phyloP scores from a whole-genome alignment of 2,329 filamentous ascomycete genomes.

The Talaromyces sp. region DNA sequence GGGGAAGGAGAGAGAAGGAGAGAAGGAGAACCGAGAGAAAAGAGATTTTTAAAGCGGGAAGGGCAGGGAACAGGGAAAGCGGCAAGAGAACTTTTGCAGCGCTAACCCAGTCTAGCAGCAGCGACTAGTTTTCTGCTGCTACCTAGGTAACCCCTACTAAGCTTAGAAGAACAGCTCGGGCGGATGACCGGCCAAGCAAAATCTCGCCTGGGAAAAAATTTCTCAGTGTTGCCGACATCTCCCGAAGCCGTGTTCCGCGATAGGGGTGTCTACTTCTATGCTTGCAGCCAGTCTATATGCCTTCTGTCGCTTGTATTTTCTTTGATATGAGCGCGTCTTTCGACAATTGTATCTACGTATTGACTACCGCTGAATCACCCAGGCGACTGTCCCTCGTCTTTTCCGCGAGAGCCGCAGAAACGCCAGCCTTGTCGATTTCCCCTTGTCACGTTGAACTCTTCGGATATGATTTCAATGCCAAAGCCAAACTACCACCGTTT shows the following conservation, averaged over 20 bases:
- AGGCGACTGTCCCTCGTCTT: background rate
- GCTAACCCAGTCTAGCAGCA: slow-evolving; percentile 10
- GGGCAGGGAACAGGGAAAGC: slow-evolving; percentile 27
- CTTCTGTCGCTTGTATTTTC: background rate
- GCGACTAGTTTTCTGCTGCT: background rate
- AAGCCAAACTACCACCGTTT: background rate
- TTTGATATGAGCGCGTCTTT: background rate
- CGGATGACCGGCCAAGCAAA: slow-evolving; percentile 5
- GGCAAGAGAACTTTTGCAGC: slow-evolving; percentile 13
- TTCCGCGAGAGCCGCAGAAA: slow-evolving; percentile 3
- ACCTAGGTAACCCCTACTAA: slow-evolving; percentile 8
- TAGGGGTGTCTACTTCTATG: background rate
- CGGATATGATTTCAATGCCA: background rate
- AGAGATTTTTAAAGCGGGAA: slow-evolving; percentile 36
- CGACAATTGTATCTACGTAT: background rate
- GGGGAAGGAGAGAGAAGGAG: slow-evolving; percentile 41
- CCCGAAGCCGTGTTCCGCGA: slow-evolving; percentile 28
- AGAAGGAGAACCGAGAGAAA: slow-evolving; percentile 33
- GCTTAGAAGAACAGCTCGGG: slow-evolving; percentile 8
- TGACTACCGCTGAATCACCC: background rate
- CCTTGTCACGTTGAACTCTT: background rate
- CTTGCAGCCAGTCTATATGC: slow-evolving; percentile 3
- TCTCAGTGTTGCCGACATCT: slow-evolving; percentile 33
- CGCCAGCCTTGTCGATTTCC: background rate
- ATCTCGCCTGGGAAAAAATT: slow-evolving; percentile 4